Base-by-base conservation (phyloP, 148 eudicot genomes). In the Tetragonia tetragonoides region DNA sequence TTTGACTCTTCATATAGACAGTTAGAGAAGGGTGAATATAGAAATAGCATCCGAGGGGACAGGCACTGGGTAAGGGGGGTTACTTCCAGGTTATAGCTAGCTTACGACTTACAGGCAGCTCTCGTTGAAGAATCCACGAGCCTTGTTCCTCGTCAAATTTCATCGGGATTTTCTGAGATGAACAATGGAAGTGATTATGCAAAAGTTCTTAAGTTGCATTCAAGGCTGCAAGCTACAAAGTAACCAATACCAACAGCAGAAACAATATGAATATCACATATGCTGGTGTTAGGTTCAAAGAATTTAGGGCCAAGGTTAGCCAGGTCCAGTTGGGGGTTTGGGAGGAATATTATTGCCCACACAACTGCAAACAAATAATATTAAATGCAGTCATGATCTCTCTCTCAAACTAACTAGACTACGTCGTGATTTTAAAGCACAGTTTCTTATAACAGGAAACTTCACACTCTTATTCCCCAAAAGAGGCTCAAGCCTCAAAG, bases 61-160 rank as follows among this genome's bases (percentile, higher is more conserved):
- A 28, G 34, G 34, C 34, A 28, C 34, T 49, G 11, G 53, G 66
- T 15, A 21, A 34, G 2, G n/a, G 57, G 39, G 4, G 17, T 12
- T 12, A 69, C 23, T 9, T 24, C 54, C 42, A 47, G 17, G 28
- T 39, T 9, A 37, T 41, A 68, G 47, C 68, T 16, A 40, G 51
- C 0, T 2, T 21, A 63, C 21, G 11, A 85, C 90, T 86, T 82
- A 95, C 99, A 40, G 90, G 93, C 85, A 95, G 77, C 80, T 95
- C 97, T 77, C 89, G 86, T 66, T 89, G 85, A 23, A 93, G 93
- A 83, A 86, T 76, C 99, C 99, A 93, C 53, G 79, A 34, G 42
- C 88, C 90, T 70, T 87, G 86, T 47, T 82, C 83, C 85, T 83
- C 53, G 14, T 89, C 91, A 75, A 83, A 91, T 49, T 67, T 80